phyloP scores from a whole-genome alignment of 2,329 filamentous ascomycete species.

The Talaromyces sp. region DNA sequence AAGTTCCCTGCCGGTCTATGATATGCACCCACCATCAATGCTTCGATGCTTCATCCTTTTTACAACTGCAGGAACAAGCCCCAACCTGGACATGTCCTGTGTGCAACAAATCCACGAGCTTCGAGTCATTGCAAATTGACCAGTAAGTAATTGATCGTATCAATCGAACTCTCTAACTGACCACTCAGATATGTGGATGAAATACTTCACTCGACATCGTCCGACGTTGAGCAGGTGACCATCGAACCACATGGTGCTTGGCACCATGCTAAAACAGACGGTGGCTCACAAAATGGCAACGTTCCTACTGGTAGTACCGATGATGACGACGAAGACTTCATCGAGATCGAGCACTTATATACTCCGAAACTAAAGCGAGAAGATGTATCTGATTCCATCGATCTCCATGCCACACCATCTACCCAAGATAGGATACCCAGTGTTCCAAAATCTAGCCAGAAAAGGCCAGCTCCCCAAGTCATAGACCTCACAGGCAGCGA shows the following conservation, averaged over 20 bases:
- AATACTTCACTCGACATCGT: conserved; percentile 70
- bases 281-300: conserved; percentile 34
- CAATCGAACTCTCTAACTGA: conserved; percentile 9
- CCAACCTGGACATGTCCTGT: conserved; percentile 96
- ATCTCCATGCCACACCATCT: conserved; percentile 28
- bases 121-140: conserved; percentile 78
- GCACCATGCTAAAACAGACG: conserved; percentile 47
- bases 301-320: conserved; percentile 36
- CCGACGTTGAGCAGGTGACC: conserved; percentile 73
- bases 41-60: conserved; percentile 87
- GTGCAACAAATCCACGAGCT: conserved; percentile 78
- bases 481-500: conserved; percentile 53
- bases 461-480: conserved; percentile 44
- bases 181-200: conserved; percentile 71
- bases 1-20: conserved; percentile 71
- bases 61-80: conserved; percentile 91
- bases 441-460: conserved; percentile 30
- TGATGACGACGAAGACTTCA: conserved; percentile 37
- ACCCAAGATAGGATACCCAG: conserved; percentile 24
- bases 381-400: conserved; percentile 21
- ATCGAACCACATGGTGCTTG: conserved; percentile 85
- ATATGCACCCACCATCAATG: conserved; percentile 87
- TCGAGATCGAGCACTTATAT: conserved; percentile 37
- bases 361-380: conserved; percentile 28
- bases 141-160: conserved; percentile 53